Evolutionary conservation across 2,329 filamentous ascomycete genomes (phyloP), one percentile per base, ranked within the genome.

Genomic region (Penicillium brasilianum): DNA sequence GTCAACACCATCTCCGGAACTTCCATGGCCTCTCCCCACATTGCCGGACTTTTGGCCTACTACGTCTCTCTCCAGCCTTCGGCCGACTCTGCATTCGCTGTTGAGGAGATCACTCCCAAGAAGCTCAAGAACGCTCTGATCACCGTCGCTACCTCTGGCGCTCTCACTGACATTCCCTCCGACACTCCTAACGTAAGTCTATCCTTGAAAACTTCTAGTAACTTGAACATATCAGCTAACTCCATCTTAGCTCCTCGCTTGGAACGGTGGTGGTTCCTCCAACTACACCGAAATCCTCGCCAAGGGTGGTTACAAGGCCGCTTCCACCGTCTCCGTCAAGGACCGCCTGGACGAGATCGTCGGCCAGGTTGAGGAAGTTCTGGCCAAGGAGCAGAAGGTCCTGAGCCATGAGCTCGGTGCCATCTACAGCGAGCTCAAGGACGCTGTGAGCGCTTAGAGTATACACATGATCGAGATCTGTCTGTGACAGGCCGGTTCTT

Each of bases 1-100:
- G 88, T 92, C 84, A 99, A 99, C 89, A 97, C 92, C 82, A 99
- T 99, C 84, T 98, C 94, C 44, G 95, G 95, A 79, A 99, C 95
- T 69, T 99, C 95, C 58, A 99, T 99, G 95, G 95, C 95, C 65
- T 98, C 95, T 65, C 95, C 95, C 71, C 95, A 99, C 81, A 90
- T 99, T 77, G 90, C 89, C 76, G 95, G 95, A 87, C 92, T 99
- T 66, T 85, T 98, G 73, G 95, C 95, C 82, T 99, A 99, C 87
- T 91, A 96, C 82, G 89, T 99, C 63, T 99, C 95, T 68, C 92
- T 99, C 59, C 93, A 98, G 83, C 95, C 95, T 52, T 83, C 90
- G 68, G 86, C 86, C 72, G 92, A 96, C 81, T 99, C 96, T 44
- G 93, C 92, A 76, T 99, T 92, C 77, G 90, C 93, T 66, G 89